Conservation (phyloP, 345 rosid species). For the Aquilaria sinensis region DNA sequence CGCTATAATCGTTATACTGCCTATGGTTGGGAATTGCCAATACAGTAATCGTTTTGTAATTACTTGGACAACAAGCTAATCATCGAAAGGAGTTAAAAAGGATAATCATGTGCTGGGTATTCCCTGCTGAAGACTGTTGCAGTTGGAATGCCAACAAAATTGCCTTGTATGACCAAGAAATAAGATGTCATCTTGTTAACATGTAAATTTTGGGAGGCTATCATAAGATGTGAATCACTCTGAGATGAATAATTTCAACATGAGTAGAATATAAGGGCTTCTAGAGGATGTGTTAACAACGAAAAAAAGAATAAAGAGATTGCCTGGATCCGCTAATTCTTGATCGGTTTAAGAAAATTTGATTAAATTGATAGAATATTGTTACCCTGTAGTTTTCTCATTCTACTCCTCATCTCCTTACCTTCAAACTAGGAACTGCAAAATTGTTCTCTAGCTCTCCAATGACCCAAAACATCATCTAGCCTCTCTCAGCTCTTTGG, state of each 20-base stretch:
- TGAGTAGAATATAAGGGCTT: slow-evolving; percentile 3
- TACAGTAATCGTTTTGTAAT: too few relatives aligned
- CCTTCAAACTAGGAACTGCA: background rate
- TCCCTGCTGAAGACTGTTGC: too few relatives aligned
- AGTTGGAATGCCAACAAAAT: too few relatives aligned
- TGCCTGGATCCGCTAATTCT: background rate
- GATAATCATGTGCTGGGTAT: too few relatives aligned
- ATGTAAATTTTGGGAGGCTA: too few relatives aligned
- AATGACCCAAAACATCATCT: background rate
- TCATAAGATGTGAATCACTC: too few relatives aligned
- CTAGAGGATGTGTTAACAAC: background rate
- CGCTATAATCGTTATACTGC: too few relatives aligned
- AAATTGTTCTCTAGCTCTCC: slow-evolving; percentile 3
- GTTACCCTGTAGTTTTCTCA: background rate
- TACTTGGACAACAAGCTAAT: too few relatives aligned
- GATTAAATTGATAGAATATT: background rate
- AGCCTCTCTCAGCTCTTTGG: slow-evolving; percentile 1
- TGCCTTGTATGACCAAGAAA: too few relatives aligned
- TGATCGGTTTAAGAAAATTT: slow-evolving; percentile 5
- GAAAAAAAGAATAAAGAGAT: background rate
- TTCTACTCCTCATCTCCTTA: background rate
- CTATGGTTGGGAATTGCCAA: too few relatives aligned
- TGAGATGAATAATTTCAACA: background rate
- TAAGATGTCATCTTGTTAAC: too few relatives aligned
- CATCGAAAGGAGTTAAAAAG: too few relatives aligned